Percentiles rank a stretch among this genome's conserved stretches.
phyloP scores from a whole-genome alignment of 1,284 basidiomycete genomes.

The Malassezia dermatis region DNA sequence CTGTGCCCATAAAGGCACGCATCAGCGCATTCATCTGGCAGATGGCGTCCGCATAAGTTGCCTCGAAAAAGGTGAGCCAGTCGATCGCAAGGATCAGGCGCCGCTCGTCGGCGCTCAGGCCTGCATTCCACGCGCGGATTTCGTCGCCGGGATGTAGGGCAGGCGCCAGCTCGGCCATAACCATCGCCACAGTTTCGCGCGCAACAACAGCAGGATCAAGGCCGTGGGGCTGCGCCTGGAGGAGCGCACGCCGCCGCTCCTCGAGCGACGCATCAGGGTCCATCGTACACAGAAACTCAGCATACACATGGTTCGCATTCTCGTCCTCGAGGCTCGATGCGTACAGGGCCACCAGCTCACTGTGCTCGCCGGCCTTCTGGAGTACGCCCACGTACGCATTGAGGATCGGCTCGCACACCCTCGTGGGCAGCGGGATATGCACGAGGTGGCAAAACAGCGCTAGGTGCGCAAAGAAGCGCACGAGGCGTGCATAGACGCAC shows the following conservation, averaged over 20 bases:
- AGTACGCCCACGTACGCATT: constrained; percentile 80
- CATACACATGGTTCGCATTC: constrained; percentile 83
- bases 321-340: constrained; percentile 74
- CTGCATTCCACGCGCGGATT: constrained; percentile 10
- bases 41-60: constrained; percentile 41
- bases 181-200: constrained; percentile 63
- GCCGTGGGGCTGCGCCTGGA: constrained; percentile 68
- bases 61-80: constrained; percentile 69
- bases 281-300: constrained; percentile 66
- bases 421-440: constrained; percentile 51
- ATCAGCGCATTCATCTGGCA: constrained; percentile 37
- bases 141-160: neutral
- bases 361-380: constrained; percentile 60
- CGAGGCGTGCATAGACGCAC: constrained; percentile 46
- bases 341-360: constrained; percentile 77
- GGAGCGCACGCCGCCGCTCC: constrained; percentile 64
- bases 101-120: constrained; percentile 23
- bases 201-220: constrained; percentile 75
- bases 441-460: constrained; percentile 79
- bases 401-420: constrained; percentile 66
- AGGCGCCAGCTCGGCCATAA: constrained; percentile 54
- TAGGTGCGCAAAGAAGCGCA: constrained; percentile 89
- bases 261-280: constrained; percentile 60
- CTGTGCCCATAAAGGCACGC: constrained; percentile 33
- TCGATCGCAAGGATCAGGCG: constrained; percentile 75